Evolutionary conservation across 2,329 filamentous ascomycete genomes (phyloP).

Genomic region (Grosmannia penicillata): DNA sequence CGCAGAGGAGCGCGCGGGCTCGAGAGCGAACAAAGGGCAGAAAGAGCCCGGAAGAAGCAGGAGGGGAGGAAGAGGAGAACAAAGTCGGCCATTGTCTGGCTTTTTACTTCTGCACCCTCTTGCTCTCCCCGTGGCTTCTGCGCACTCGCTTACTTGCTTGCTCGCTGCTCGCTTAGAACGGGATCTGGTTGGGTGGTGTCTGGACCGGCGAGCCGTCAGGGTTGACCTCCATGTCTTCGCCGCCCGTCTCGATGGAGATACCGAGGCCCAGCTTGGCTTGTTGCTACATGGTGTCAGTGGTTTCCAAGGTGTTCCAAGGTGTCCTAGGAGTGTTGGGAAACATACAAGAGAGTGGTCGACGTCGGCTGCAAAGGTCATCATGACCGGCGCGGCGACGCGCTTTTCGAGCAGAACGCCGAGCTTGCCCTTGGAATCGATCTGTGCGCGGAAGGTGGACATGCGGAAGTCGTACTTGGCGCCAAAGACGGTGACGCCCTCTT

Average conservation of each 20-base stretch:
- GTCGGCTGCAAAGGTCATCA: constrained; percentile 89
- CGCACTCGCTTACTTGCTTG: background rate
- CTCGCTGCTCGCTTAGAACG: constrained; percentile 35
- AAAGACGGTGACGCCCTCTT: constrained; percentile 81
- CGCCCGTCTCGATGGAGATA: constrained; percentile 76
- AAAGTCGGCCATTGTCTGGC: background rate
- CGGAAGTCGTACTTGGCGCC: constrained; percentile 98
- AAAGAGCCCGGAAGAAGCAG: background rate
- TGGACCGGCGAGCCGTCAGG: constrained; percentile 47
- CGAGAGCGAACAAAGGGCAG: background rate
- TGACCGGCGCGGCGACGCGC: constrained; percentile 82
- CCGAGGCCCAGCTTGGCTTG: constrained; percentile 88
- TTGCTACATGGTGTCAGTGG: constrained; percentile 46
- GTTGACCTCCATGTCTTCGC: constrained; percentile 77
- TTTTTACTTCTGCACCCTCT: background rate
- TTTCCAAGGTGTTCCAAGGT: too few species aligned
- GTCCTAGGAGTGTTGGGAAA: too few species aligned
- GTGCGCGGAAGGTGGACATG: constrained; percentile 86
- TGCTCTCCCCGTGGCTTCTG: background rate
- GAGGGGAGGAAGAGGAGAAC: background rate
- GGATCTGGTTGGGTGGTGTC: constrained; percentile 39
- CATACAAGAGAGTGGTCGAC: constrained; percentile 55
- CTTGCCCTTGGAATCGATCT: constrained; percentile 91
- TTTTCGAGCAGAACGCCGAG: constrained; percentile 88
- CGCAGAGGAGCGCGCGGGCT: background rate